phyloP scores from a whole-genome alignment of 768 basidiomycete genomes.

The Multifurca ochricompacta region DNA sequence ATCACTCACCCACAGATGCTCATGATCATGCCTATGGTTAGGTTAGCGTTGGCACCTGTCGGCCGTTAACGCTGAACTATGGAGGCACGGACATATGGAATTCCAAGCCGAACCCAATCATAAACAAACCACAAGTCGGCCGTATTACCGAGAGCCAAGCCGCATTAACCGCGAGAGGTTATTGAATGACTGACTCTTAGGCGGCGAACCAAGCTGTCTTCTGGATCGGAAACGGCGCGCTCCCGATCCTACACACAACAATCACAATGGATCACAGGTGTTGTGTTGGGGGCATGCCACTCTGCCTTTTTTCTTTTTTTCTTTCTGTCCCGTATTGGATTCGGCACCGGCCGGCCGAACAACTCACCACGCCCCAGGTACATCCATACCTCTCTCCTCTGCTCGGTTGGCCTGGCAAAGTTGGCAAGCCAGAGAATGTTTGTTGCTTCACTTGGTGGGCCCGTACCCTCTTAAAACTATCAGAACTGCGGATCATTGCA shows the following conservation, averaged over 20 bases:
- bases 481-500: constrained; percentile 1
- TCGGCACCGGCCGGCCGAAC: neutral
- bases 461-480: neutral
- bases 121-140: neutral
- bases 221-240: neutral
- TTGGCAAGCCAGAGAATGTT: neutral
- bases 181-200: neutral
- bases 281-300: neutral
- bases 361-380: too few species aligned
- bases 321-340: neutral
- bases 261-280: neutral
- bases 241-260: neutral
- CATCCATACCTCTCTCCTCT: too few species aligned
- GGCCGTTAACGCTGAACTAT: neutral
- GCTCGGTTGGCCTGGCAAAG: too few species aligned
- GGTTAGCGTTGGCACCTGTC: neutral
- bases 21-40: neutral
- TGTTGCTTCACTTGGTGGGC: neutral
- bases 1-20: neutral
- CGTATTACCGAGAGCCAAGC: neutral
- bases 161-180: neutral
- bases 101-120: constrained; percentile 11
- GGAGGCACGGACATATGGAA: constrained; percentile 14
- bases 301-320: neutral
- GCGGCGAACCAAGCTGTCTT: neutral